Evolutionary conservation across 805 yeast genomes (phyloP).

Genomic region (Barnettozyma salicaria): DNA sequence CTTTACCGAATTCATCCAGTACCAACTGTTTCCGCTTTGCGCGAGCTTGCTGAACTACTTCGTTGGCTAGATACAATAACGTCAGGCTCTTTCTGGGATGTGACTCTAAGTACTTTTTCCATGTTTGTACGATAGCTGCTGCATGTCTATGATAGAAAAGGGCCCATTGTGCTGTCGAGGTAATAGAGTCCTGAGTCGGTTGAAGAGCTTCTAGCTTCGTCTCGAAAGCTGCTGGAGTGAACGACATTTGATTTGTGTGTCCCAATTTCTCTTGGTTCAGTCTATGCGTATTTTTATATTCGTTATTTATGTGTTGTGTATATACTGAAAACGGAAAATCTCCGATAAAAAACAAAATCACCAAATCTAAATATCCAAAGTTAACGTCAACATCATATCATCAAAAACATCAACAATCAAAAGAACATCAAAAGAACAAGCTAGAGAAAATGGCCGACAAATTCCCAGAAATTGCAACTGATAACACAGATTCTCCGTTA

Average conservation of each 20-base stretch:
- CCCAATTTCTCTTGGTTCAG: not conserved
- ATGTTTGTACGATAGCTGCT: constrained; percentile 42
- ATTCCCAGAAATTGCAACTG: constrained; percentile 54
- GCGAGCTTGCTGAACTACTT: constrained; percentile 72
- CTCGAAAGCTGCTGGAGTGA: constrained; percentile 42
- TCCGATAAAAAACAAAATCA: not conserved
- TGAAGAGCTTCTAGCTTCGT: constrained; percentile 41
- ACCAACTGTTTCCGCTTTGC: constrained; percentile 56
- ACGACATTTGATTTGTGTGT: constrained; percentile 33
- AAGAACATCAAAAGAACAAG: not conserved
- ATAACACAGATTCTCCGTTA: constrained; percentile 31
- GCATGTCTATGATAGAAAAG: constrained; percentile 62
- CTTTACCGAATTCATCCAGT: constrained; percentile 47
- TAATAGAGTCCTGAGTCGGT: constrained; percentile 68
- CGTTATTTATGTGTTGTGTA: not conserved
- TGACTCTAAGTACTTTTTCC: constrained; percentile 38
- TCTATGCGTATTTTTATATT: no score
- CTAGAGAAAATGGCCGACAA: constrained; percentile 57
- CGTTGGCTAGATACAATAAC: constrained; percentile 69
- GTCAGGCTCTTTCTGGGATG: constrained; percentile 43
- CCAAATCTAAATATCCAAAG: no score
- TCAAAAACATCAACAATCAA: not conserved
- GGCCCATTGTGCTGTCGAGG: constrained; percentile 68
- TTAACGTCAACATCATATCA: no score
- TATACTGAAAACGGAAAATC: not conserved